These are phyloP conservation scores for Talaromyces proteolyticus DNA, from an alignment of 495 filamentous ascomycete genomes.

Conservation along the genomic window DNA sequence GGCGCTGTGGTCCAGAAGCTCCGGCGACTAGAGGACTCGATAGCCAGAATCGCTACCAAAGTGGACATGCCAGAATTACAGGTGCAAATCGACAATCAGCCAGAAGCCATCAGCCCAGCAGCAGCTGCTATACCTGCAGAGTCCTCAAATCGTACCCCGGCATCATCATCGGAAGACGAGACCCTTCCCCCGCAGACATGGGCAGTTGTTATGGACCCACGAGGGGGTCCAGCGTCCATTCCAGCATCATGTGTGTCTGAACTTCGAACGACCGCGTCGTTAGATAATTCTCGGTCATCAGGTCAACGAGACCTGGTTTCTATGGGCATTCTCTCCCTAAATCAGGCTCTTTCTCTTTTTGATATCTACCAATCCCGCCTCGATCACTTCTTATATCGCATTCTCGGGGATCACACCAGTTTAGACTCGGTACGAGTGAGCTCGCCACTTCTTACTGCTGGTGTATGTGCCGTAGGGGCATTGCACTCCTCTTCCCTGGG, in stretches of 20 bases:
- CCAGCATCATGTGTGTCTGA: constrained; percentile 22
- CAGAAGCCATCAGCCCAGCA: constrained; percentile 6
- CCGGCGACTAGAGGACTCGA: constrained; percentile 17
- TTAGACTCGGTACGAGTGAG: constrained; percentile 16
- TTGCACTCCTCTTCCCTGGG: constrained; percentile 20
- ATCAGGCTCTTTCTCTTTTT: constrained; percentile 17
- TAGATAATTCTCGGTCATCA: constrained; percentile 7
- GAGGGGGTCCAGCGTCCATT: constrained; percentile 21
- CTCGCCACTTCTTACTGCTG: constrained; percentile 25
- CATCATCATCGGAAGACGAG: constrained; percentile 1
- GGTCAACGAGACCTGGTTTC: constrained; percentile 16
- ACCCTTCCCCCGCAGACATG: constrained; percentile 8
- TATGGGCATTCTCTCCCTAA: constrained; percentile 12
- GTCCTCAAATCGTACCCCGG: background rate
- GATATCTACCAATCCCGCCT: constrained; percentile 24
- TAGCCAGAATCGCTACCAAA: constrained; percentile 14
- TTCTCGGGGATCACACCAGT: constrained; percentile 22
- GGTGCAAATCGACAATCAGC: constrained; percentile 3
- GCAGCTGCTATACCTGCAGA: background rate
- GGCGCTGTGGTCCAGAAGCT: constrained; percentile 17
- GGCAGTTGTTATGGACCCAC: constrained; percentile 17
- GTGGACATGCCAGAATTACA: constrained; percentile 19
- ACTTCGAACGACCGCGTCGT: constrained; percentile 10
- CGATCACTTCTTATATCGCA: constrained; percentile 31
- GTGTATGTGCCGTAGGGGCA: constrained; percentile 26